Evolutionary conservation across 148 eudicot species (phyloP).

Genomic region (Agrostemma githago): DNA sequence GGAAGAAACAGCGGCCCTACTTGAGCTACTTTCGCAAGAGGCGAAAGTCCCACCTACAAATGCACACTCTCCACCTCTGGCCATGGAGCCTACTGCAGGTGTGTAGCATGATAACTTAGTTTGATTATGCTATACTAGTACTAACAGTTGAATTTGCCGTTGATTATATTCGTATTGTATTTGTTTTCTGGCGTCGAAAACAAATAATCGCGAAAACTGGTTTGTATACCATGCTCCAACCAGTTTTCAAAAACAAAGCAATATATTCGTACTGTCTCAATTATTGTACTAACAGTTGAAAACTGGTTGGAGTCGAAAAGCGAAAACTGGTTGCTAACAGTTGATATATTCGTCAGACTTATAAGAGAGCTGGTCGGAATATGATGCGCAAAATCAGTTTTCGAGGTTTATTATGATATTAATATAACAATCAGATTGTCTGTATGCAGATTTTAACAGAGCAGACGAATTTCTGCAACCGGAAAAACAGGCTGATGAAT

Average conservation of each 20-base stretch:
- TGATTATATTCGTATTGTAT: too few species aligned
- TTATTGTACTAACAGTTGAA: too few species aligned
- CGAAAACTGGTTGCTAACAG: too few species aligned
- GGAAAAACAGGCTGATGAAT: conserved; percentile 38
- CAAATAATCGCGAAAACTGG: too few species aligned
- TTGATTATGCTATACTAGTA: not conserved
- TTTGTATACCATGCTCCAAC: too few species aligned
- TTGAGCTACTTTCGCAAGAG: conserved; percentile 43
- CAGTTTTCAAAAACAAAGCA: too few species aligned
- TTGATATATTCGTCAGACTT: too few species aligned
- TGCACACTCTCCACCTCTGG: conserved; percentile 59
- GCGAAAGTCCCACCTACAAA: conserved; percentile 41
- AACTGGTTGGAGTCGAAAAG: too few species aligned
- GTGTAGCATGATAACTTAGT: conserved; percentile 21
- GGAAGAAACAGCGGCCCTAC: conserved; percentile 58
- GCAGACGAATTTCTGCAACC: conserved; percentile 43
- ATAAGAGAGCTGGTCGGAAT: not conserved
- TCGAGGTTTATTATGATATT: not conserved
- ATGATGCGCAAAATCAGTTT: not conserved
- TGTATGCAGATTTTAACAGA: conserved; percentile 20
- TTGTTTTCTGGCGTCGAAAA: too few species aligned
- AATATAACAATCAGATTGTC: not conserved
- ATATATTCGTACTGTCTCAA: too few species aligned
- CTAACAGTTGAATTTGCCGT: too few species aligned
- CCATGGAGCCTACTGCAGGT: conserved; percentile 46